These are phyloP conservation scores for Coemansia sp. DNA, from an alignment of 371 early-diverging fungal genomes.

Conservation along the genomic window DNA sequence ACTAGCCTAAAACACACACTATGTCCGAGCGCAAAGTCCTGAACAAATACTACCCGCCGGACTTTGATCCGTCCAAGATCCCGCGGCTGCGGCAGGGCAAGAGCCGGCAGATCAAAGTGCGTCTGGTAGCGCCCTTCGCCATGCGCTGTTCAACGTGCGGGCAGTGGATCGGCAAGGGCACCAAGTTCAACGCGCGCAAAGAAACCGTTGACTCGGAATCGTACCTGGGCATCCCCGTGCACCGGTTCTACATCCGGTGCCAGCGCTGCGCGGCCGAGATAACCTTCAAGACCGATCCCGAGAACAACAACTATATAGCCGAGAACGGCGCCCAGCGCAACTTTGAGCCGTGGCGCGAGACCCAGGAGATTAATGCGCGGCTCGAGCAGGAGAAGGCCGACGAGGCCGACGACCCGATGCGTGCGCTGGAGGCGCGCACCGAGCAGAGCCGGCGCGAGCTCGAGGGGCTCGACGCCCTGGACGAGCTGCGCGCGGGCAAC, in stretches of 20 bases:
- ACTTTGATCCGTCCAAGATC: slow-evolving; percentile 54
- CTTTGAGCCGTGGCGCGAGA: slow-evolving; percentile 95
- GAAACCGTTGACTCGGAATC: slow-evolving; percentile 80
- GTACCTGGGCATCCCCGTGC: slow-evolving; percentile 86
- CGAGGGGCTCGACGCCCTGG: slow-evolving; percentile 94
- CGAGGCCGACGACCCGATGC: slow-evolving; percentile 91
- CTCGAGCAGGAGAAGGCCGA: slow-evolving; percentile 56
- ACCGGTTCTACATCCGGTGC: slow-evolving; percentile 96
- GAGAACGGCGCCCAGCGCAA: slow-evolving; percentile 93
- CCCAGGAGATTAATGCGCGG: slow-evolving; percentile 58
- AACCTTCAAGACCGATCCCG: slow-evolving; percentile 97
- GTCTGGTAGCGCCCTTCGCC: slow-evolving; percentile 96
- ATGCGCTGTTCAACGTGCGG: slow-evolving; percentile 97
- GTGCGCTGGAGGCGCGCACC: slow-evolving; percentile 90
- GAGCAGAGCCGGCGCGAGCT: slow-evolving; percentile 91
- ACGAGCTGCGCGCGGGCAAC: slow-evolving; percentile 89
- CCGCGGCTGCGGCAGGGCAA: slow-evolving; percentile 75
- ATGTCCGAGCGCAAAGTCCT: slow-evolving; percentile 51
- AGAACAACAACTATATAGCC: slow-evolving; percentile 93
- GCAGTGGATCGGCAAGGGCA: slow-evolving; percentile 94
- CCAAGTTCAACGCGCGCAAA: slow-evolving; percentile 96
- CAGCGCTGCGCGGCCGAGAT: slow-evolving; percentile 94
- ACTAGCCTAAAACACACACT: background rate
- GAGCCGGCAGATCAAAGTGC: slow-evolving; percentile 87
- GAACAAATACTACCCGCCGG: slow-evolving; percentile 53